Conservation (phyloP, 176 grass and related monocot genomes). For the Oryza nivara region DNA sequence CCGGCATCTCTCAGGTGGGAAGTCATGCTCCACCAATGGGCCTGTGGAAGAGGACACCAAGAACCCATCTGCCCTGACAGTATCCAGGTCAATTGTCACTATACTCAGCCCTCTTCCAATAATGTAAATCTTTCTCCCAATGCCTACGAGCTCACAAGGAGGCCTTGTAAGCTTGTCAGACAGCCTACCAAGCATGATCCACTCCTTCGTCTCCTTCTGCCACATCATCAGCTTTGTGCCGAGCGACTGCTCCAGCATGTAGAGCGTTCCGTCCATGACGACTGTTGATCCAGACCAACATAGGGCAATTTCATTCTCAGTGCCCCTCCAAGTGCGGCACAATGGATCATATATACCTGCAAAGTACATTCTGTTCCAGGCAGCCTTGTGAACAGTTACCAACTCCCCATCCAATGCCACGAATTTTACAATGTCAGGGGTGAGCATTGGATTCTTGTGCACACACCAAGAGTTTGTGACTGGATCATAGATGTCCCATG, state of each 20-base stretch:
- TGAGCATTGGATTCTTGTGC: conserved; percentile 67
- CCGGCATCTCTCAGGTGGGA: conserved; percentile 57
- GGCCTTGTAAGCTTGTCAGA: conserved; percentile 53
- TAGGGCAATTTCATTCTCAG: conserved; percentile 56
- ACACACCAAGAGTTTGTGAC: conserved; percentile 55
- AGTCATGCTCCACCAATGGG: conserved; percentile 47
- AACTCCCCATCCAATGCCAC: conserved; percentile 55
- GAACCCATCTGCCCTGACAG: conserved; percentile 48
- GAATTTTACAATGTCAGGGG: conserved; percentile 64
- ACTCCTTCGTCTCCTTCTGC: conserved; percentile 49
- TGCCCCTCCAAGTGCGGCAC: conserved; percentile 50
- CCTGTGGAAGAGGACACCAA: conserved; percentile 46
- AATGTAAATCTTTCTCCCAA: conserved; percentile 59
- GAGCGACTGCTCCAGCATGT: conserved; percentile 56
- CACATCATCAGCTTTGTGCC: conserved; percentile 70
- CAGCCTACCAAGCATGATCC: conserved; percentile 60
- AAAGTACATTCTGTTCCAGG: conserved; percentile 59
- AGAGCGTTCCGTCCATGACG: conserved; percentile 55
- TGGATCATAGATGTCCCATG: conserved; percentile 76
- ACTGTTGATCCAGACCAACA: conserved; percentile 61
- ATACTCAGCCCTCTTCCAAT: conserved; percentile 58
- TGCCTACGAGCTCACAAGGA: conserved; percentile 44
- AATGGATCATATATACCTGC: conserved; percentile 68
- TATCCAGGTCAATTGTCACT: conserved; percentile 57
- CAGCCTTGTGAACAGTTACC: conserved; percentile 65